Evolutionary conservation across 352 stramenopile genomes (phyloP).

Genomic region (Blastocystis hominis): DNA sequence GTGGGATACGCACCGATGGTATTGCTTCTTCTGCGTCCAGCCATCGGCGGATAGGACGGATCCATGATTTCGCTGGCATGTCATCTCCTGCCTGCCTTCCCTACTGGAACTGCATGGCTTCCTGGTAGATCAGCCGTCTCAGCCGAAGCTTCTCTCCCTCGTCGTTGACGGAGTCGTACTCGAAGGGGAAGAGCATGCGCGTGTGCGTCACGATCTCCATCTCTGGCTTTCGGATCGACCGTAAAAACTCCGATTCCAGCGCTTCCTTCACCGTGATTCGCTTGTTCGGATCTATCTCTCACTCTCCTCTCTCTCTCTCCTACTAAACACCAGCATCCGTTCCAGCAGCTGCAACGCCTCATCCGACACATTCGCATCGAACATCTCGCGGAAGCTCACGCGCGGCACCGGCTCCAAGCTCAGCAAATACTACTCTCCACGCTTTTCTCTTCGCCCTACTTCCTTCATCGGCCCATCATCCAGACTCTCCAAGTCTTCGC

Average conservation of each 20-base stretch:
- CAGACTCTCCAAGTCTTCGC: constrained; percentile 68
- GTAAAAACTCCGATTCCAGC: constrained; percentile 87
- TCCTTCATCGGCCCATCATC: constrained; percentile 57
- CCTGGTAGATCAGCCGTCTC: constrained; percentile 22
- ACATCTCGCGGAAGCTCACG: constrained; percentile 64
- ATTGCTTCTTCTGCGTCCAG: background rate
- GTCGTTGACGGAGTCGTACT: constrained; percentile 19
- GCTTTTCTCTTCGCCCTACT: background rate
- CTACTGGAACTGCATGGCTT: constrained; percentile 34
- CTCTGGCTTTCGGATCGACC: constrained; percentile 57
- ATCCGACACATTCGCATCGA: constrained; percentile 65
- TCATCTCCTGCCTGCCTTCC: background rate
- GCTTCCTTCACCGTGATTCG: constrained; percentile 87
- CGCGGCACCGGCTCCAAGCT: constrained; percentile 47
- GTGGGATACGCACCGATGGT: background rate
- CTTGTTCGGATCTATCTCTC: constrained; percentile 75
- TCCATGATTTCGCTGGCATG: background rate
- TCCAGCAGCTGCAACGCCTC: constrained; percentile 73
- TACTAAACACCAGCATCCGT: constrained; percentile 75
- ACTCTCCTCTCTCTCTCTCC: background rate
- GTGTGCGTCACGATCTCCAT: constrained; percentile 12
- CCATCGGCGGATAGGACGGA: background rate
- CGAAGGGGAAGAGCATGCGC: constrained; percentile 11
- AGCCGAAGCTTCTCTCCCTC: constrained; percentile 23
- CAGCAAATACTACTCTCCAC: constrained; percentile 52